Evolutionary conservation across 495 filamentous ascomycete species (phyloP), one percentile per base, ranked within the genome.

Genomic region (Hypoxylon crocopeplum): DNA sequence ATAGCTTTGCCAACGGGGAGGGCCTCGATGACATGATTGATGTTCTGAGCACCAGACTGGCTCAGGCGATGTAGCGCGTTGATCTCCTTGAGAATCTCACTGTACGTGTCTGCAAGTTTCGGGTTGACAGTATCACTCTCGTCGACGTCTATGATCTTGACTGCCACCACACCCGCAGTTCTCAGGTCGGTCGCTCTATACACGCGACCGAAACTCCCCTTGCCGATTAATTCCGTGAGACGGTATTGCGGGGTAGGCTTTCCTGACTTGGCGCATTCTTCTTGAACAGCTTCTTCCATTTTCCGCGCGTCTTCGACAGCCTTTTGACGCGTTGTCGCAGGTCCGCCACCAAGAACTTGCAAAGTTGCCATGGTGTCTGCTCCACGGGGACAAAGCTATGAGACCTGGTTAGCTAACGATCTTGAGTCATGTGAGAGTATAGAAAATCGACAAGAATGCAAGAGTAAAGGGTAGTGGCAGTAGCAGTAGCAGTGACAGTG

Each of bases 101-200:
- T 86, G 69, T 94, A 90, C 3, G 90, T 89, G 66, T 92, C 81
- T 46, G 86, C 88, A 63, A 92, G 86, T 52, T 86, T 86, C 22
- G 86, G 85, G 61, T 90, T 88, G 15, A 85, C 71, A 11, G 88
- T 80, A 73, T 98, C 94, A 42, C 86, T 78, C 41, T 88, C 86
- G 67, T 98, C 94, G n/a, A 97, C 88, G 67, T 97, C 91, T 67
- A 97, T 86, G 53, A 97, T 93, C 69, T 98, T 98, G 69, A 98
- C 86, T 3, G 95, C 95, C 2, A 97, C 91, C 16, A 93, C 68
- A 15, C 81, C 72, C 19, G 83, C 79, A n/a, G 81, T 76, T 38
- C 73, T 79, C 73, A 73, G 74, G 72, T 77, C 87, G 56, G 66
- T 85, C 22, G 70, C 91, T 72, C 94, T 96, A 80, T 93, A 98